Percentiles rank a stretch among this genome's conserved stretches.
phyloP scores from a whole-genome alignment of 352 stramenopile genomes.

The Pythium volutum region DNA sequence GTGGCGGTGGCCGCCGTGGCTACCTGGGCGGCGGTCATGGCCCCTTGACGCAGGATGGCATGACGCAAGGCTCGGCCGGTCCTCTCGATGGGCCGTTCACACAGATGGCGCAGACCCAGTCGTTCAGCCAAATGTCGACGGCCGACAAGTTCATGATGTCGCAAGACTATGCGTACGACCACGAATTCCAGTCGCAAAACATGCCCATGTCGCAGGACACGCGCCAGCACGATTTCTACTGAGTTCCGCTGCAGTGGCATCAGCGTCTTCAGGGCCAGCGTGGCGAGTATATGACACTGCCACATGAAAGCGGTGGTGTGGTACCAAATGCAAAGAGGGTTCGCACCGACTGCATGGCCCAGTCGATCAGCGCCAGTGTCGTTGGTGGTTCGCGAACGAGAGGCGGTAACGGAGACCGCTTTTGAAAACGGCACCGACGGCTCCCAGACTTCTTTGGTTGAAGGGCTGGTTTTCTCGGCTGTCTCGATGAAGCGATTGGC shows the following conservation, averaged over 20 bases:
- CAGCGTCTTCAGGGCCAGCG: not conserved
- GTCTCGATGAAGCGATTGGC: not conserved
- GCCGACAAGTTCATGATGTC: conserved; percentile 82
- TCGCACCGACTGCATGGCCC: not conserved
- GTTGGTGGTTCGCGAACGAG: not conserved
- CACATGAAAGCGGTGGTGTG: not conserved
- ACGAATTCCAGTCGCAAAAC: conserved; percentile 85
- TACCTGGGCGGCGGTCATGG: conserved; percentile 37
- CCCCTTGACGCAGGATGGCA: conserved; percentile 71
- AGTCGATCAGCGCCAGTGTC: not conserved
- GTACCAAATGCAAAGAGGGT: not conserved
- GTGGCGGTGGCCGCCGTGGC: conserved; percentile 25
- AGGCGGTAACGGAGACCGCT: not conserved
- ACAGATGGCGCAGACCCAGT: conserved; percentile 74
- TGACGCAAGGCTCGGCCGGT: conserved; percentile 58
- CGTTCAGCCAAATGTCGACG: conserved; percentile 79
- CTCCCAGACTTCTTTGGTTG: not conserved
- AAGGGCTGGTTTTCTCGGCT: no score
- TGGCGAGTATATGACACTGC: not conserved
- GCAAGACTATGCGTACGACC: conserved; percentile 78
- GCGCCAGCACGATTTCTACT: conserved; percentile 73
- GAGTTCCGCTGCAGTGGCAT: conserved; percentile 7
- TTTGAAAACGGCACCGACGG: not conserved
- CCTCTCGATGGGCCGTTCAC: conserved; percentile 80
- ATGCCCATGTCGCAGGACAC: conserved; percentile 80